A percentile compares a stretch with the other conserved stretches of the same genome.
These are phyloP conservation scores for Trichoderma simmonsii DNA, from an alignment of 2,329 filamentous ascomycete genomes.

Conservation along the genomic window DNA sequence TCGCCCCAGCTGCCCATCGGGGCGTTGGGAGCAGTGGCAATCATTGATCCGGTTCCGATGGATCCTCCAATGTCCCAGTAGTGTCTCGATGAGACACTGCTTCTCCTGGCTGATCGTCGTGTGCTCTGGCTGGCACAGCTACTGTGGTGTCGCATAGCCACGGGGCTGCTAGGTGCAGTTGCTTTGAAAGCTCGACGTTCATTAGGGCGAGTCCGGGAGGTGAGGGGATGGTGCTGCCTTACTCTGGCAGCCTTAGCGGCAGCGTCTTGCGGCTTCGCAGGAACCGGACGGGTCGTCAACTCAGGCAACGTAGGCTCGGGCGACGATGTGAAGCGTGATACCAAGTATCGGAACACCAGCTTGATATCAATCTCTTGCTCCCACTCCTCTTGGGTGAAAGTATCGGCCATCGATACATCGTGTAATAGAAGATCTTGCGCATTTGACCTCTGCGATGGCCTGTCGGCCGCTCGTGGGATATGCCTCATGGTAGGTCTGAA, in stretches of 20 bases:
- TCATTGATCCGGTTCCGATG: conserved; percentile 70
- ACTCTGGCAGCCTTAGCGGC: conserved; percentile 80
- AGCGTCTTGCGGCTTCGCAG: conserved; percentile 57
- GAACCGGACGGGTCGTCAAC: conserved; percentile 26
- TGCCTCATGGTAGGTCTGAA: conserved; percentile 49
- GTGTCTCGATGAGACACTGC: conserved; percentile 71
- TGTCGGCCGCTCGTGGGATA: conserved; percentile 36
- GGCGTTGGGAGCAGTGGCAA: conserved; percentile 56
- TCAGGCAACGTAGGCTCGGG: conserved; percentile 27
- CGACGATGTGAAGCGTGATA: conserved; percentile 65
- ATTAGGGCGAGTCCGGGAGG: conserved; percentile 53
- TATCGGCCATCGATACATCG: conserved; percentile 27
- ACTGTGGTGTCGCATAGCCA: conserved; percentile 48
- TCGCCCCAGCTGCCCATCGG: conserved; percentile 79
- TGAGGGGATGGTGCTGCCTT: conserved; percentile 82
- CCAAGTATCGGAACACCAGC: conserved; percentile 85
- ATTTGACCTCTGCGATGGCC: conserved; percentile 31
- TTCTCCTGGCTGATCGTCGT: conserved; percentile 65
- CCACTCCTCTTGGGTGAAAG: conserved; percentile 78
- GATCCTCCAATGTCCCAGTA: conserved; percentile 91
- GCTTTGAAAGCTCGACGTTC: conserved; percentile 58
- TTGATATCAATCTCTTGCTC: conserved; percentile 87
- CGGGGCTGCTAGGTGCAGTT: conserved; percentile 48
- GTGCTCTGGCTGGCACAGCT: conserved; percentile 90
- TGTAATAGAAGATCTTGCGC: conserved; percentile 24